Evolutionary conservation across 352 stramenopile genomes (phyloP).

Genomic region (Phytophthora ohioensis): DNA sequence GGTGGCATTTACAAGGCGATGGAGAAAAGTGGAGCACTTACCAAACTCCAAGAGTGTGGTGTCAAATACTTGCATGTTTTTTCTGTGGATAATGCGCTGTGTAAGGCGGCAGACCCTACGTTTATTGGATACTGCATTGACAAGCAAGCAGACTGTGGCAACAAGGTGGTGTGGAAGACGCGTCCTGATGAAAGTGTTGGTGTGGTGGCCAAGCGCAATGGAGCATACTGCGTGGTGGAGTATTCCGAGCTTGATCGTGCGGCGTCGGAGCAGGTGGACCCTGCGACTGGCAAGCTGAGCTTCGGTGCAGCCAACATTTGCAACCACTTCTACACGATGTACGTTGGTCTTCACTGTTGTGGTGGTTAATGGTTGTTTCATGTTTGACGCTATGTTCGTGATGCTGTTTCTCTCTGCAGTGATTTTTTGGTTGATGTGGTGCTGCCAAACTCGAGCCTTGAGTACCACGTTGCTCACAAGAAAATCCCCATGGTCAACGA

Average conservation of each 20-base stretch:
- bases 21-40: slow-evolving; percentile 86
- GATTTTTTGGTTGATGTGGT: no score
- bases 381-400: no score
- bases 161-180: slow-evolving; percentile 97
- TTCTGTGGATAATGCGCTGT: slow-evolving; percentile 98
- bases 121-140: slow-evolving; percentile 98
- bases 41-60: slow-evolving; percentile 79
- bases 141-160: slow-evolving; percentile 94
- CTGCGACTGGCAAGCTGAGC: slow-evolving; percentile 82
- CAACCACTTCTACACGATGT: slow-evolving; percentile 97
- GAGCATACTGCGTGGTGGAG: slow-evolving; percentile 95
- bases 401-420: no score
- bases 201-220: slow-evolving; percentile 85
- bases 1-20: slow-evolving; percentile 96
- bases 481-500: slow-evolving; percentile 96
- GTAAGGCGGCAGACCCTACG: slow-evolving; percentile 94
- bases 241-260: slow-evolving; percentile 96
- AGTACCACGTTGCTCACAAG: slow-evolving; percentile 98
- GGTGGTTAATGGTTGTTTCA: no score
- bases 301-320: slow-evolving; percentile 99
- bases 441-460: slow-evolving; percentile 77
- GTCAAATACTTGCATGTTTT: slow-evolving; percentile 97
- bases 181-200: slow-evolving; percentile 94
- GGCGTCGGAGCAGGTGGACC: slow-evolving; percentile 68
- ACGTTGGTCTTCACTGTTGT: slow-evolving; percentile 82